Evolutionary conservation across 169 alveolate genomes (phyloP).

Genomic region (Cryptosporidium sp.): DNA sequence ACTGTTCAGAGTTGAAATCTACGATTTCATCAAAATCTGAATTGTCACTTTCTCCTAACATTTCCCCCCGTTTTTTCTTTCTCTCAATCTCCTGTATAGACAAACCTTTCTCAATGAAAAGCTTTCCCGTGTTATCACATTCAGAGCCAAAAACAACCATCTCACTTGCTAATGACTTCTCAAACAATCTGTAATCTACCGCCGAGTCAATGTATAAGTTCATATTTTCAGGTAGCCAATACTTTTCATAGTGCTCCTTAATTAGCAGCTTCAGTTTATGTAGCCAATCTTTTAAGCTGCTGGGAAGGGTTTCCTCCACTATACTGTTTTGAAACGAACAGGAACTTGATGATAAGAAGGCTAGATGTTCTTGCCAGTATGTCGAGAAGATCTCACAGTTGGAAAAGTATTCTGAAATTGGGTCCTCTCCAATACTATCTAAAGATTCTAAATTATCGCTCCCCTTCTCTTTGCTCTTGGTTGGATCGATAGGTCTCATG

Average conservation of each 20-base stretch:
- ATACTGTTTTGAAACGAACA: not conserved
- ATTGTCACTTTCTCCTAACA: not conserved
- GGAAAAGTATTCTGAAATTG: conserved; percentile 16
- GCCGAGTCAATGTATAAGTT: conserved; percentile 45
- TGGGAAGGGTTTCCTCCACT: not conserved
- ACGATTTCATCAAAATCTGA: not conserved
- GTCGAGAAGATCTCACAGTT: conserved; percentile 40
- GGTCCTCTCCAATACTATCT: not conserved
- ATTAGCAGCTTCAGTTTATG: not conserved
- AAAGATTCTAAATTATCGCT: not conserved
- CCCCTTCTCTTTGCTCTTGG: not conserved
- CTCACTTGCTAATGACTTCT: not conserved
- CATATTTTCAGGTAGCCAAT: conserved; percentile 55
- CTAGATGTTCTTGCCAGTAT: conserved; percentile 21
- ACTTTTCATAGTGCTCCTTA: conserved; percentile 7
- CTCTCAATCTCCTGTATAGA: not conserved
- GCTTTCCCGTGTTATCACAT: not conserved
- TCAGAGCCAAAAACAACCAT: not conserved
- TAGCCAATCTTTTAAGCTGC: not conserved
- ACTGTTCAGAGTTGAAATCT: not conserved
- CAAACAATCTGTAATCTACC: conserved; percentile 12
- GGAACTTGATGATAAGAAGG: not conserved
- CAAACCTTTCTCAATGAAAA: not conserved
- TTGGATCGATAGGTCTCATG: not conserved
- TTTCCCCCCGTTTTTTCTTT: not conserved